phyloP scores from a whole-genome alignment of 139 green algal species.

The Closterium sp. region DNA sequence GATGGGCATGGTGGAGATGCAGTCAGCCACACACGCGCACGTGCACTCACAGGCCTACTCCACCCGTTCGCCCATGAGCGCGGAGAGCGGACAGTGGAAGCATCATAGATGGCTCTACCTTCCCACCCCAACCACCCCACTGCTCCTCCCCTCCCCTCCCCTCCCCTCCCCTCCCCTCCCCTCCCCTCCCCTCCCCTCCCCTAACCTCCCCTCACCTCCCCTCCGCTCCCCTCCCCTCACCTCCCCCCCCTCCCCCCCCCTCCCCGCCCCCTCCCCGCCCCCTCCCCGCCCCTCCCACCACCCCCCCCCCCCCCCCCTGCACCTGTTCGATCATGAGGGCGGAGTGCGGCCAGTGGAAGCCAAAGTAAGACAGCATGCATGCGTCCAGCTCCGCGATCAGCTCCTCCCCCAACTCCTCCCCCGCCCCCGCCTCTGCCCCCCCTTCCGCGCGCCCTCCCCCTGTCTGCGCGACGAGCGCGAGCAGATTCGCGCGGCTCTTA shows the following conservation, averaged over 20 bases:
- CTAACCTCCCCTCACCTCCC: too few relatives aligned
- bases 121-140: not conserved
- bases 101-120: constrained; percentile 18
- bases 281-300: too few relatives aligned
- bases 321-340: constrained; percentile 35
- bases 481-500: constrained; percentile 14
- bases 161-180: not conserved
- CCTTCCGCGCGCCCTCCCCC: not conserved
- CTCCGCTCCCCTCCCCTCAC: too few relatives aligned
- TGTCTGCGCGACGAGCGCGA: constrained; percentile 2
- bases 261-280: not conserved
- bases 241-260: not conserved
- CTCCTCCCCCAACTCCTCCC: not conserved
- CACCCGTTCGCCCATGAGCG: constrained; percentile 26
- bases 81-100: constrained; percentile 37
- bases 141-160: not conserved
- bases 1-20: not conserved
- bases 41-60: too few relatives aligned
- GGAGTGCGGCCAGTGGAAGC: constrained; percentile 38
- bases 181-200: not conserved
- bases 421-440: not conserved
- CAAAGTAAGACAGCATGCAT: constrained; percentile 38
- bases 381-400: constrained; percentile 45
- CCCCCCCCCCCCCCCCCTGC: not conserved
- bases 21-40: too few relatives aligned